Conservation (phyloP, 2,329 filamentous ascomycete genomes). For the Pestalotiopsis sp. region DNA sequence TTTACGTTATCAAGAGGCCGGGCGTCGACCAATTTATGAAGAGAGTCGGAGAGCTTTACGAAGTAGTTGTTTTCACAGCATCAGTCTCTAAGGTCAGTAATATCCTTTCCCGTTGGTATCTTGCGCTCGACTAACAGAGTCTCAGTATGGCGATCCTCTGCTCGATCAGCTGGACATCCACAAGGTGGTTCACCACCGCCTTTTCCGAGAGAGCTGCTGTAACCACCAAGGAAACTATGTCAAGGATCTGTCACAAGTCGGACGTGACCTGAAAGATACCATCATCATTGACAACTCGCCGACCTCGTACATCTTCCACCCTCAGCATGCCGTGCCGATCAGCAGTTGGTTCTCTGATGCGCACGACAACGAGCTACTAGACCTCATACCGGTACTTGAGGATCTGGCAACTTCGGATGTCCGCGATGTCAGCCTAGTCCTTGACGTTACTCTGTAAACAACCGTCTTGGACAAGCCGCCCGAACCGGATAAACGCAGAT, state of each 20-base stretch:
- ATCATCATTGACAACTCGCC: slow-evolving; percentile 99
- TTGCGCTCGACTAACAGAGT: slow-evolving; percentile 23
- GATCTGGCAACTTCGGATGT: slow-evolving; percentile 88
- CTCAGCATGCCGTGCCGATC: slow-evolving; percentile 97
- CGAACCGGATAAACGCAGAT: slow-evolving; percentile 26
- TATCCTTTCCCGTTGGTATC: slow-evolving; percentile 8
- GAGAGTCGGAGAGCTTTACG: slow-evolving; percentile 93
- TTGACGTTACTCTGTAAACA: slow-evolving; percentile 79
- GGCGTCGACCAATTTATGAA: slow-evolving; percentile 99
- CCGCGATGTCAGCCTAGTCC: slow-evolving; percentile 92
- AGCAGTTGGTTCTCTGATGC: slow-evolving; percentile 99
- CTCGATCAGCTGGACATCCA: slow-evolving; percentile 97
- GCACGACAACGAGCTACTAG: slow-evolving; percentile 96
- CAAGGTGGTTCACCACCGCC: slow-evolving; percentile 89
- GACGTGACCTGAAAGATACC: slow-evolving; percentile 91
- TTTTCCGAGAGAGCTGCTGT: slow-evolving; percentile 98
- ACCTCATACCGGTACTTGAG: slow-evolving; percentile 96
- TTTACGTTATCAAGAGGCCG: slow-evolving; percentile 99
- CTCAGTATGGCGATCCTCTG: slow-evolving; percentile 89
- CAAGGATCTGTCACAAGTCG: slow-evolving; percentile 97
- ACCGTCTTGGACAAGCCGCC: slow-evolving; percentile 28
- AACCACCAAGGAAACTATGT: slow-evolving; percentile 99
- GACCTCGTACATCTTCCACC: slow-evolving; percentile 99
- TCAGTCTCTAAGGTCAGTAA: slow-evolving; percentile 87
- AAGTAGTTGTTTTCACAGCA: slow-evolving; percentile 97